A percentile compares a stretch with the other conserved stretches of the same genome.
These are phyloP conservation scores for Larix kaempferi DNA, from an alignment of 75 land plant genomes.

Conservation along the genomic window DNA sequence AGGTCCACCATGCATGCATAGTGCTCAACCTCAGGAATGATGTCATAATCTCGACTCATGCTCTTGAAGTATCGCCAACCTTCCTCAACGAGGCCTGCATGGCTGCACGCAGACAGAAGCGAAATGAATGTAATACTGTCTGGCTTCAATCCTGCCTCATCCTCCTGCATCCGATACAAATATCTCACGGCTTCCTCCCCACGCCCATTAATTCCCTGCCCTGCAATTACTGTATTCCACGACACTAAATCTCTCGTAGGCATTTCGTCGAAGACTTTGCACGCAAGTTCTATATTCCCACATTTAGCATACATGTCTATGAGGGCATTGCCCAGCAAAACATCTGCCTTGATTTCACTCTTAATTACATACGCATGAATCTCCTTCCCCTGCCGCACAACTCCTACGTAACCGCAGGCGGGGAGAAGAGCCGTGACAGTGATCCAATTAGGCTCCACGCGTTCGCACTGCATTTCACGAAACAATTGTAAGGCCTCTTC, in stretches of 20 bases:
- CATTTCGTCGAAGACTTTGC: conserved; percentile 17
- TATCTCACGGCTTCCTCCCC: conserved; percentile 6
- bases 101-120: conserved; percentile 24
- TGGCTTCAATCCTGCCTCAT: conserved; percentile 10
- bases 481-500: conserved; percentile 50
- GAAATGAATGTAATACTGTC: conserved; percentile 12
- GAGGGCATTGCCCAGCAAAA: conserved; percentile 11
- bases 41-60: conserved; percentile 8
- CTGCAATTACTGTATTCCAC: conserved; percentile 19
- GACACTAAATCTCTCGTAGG: conserved; percentile 12
- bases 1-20: conserved; percentile 24
- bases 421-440: conserved; percentile 35
- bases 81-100: conserved; percentile 21
- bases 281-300: conserved; percentile 8
- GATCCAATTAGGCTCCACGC: conserved; percentile 36
- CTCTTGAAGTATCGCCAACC: not conserved
- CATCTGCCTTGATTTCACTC: conserved; percentile 5
- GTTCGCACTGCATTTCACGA: conserved; percentile 24
- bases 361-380: conserved; percentile 1
- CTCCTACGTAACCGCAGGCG: conserved; percentile 8
- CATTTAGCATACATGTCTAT: conserved; percentile 20
- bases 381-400: conserved; percentile 3
- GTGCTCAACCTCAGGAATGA: conserved; percentile 14
- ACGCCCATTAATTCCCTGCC: conserved; percentile 16
- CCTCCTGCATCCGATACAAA: conserved; percentile 12